Evolutionary conservation across 345 rosid species (phyloP).

Genomic region (Eucalyptus erythrocorys): DNA sequence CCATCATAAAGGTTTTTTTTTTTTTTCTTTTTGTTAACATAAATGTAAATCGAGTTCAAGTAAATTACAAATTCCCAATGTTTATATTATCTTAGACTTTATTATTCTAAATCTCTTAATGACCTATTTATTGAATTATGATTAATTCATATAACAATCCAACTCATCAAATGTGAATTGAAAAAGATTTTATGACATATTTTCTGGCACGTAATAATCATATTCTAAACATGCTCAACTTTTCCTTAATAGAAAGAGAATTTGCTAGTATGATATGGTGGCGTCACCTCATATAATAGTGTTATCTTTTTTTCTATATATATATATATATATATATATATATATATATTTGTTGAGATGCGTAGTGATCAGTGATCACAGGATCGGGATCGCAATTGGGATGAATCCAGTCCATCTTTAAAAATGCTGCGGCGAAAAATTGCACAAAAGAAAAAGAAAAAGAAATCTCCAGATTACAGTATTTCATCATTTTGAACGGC

Average conservation of each 20-base stretch:
- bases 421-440: not conserved
- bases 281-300: not conserved
- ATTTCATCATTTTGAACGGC: not conserved
- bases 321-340: too few relatives aligned
- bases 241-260: not conserved
- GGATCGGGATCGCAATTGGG: not conserved
- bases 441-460: not conserved
- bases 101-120: too few relatives aligned
- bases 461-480: not conserved
- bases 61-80: too few relatives aligned
- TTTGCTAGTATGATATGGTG: not conserved
- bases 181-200: too few relatives aligned
- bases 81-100: too few relatives aligned
- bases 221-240: not conserved
- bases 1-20: fast-evolving
- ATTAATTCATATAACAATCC: too few relatives aligned
- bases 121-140: too few relatives aligned
- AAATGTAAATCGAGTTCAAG: too few relatives aligned
- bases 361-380: not conserved
- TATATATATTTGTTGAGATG: too few relatives aligned
- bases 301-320: not conserved
- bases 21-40: too few relatives aligned
- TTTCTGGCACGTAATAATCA: not conserved
- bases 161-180: not conserved
- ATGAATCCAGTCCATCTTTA: not conserved